These are phyloP conservation scores for Lactifluus piperatus DNA, from an alignment of 768 basidiomycete species.

Conservation along the genomic window DNA sequence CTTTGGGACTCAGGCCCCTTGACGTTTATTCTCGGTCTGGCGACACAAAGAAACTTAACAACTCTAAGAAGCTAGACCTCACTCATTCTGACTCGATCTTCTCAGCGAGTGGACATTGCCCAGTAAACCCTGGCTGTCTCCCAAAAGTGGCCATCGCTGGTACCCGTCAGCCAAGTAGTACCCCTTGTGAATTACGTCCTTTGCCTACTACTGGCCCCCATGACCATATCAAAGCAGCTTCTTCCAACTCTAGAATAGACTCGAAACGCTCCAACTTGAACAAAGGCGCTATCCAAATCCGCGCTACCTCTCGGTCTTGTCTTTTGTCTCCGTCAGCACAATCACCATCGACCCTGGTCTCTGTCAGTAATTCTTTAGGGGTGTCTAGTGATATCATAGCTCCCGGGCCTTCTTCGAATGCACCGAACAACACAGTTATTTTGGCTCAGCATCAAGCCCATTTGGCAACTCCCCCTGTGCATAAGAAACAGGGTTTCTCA, in stretches of 20 bases:
- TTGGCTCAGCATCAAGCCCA: background rate
- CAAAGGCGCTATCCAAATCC: background rate
- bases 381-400: background rate
- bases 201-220: background rate
- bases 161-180: background rate
- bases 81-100: background rate
- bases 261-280: background rate
- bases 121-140: background rate
- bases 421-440: background rate
- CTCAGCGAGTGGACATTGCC: background rate
- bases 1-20: constrained; percentile 8
- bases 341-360: background rate
- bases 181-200: background rate
- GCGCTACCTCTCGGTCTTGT: background rate
- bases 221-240: background rate
- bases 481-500: background rate
- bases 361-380: background rate
- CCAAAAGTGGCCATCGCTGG: background rate
- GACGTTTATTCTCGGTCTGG: background rate
- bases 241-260: background rate
- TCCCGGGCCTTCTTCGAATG: background rate
- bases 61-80: background rate
- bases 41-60: background rate
- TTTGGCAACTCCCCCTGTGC: background rate
- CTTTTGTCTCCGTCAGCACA: background rate